These are phyloP conservation scores for Dovyalis caffra DNA, from an alignment of 345 rosid genomes.

Conservation along the genomic window DNA sequence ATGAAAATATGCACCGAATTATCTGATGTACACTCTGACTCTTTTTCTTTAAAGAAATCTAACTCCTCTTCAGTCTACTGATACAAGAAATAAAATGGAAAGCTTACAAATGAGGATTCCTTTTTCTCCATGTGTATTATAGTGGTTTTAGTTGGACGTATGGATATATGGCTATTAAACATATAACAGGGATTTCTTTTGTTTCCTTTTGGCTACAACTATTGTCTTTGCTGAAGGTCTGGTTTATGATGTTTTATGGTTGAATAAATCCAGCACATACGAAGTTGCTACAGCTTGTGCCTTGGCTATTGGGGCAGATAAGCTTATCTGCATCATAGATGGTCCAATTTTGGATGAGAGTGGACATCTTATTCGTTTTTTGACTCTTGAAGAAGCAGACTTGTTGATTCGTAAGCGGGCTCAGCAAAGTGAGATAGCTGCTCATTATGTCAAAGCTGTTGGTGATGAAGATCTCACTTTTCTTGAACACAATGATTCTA, in stretches of 20 bases:
- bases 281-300: slow-evolving; percentile 99
- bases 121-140: too few relatives aligned
- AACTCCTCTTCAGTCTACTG: not conserved
- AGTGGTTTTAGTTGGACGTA: too few relatives aligned
- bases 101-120: not conserved
- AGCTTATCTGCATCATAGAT: slow-evolving; percentile 87
- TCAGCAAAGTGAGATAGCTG: slow-evolving; percentile 87
- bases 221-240: not conserved
- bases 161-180: not conserved
- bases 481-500: slow-evolving; percentile 42
- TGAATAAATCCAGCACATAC: slow-evolving; percentile 63
- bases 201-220: not conserved
- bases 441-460: slow-evolving; percentile 87
- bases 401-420: slow-evolving; percentile 74
- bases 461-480: slow-evolving; percentile 43
- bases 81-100: not conserved
- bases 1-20: not conserved
- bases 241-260: slow-evolving; percentile 14
- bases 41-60: not conserved
- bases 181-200: not conserved
- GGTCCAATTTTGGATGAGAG: slow-evolving; percentile 88
- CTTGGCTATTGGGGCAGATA: slow-evolving; percentile 87
- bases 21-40: not conserved
- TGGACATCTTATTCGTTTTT: slow-evolving; percentile 78
- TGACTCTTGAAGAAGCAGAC: slow-evolving; percentile 92